Evolutionary conservation across 1,139 yeast genomes (phyloP), one percentile per base, ranked within the genome.

Genomic region (Suhomyces yuchorum): DNA sequence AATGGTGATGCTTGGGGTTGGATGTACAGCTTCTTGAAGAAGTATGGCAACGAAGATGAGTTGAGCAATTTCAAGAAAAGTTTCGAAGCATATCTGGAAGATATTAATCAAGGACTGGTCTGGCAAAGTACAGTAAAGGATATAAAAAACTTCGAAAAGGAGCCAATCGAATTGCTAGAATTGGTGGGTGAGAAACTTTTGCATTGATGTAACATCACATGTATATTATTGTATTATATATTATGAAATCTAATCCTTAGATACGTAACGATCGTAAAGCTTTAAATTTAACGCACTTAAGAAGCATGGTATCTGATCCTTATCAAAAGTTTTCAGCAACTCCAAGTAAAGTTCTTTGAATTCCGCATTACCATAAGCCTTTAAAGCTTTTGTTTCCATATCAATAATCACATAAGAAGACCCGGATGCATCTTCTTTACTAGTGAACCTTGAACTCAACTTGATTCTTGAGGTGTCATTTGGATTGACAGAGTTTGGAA

Each of bases 1-100:
- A 78, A 75, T 60, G 98, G 96, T 3, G 98, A 92, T 63, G 66
- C 77, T 4, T 91, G 96, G 90, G 80, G 81, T 0, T 86, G 92
- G 87, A 65, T 77, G 43, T 81, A 78, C 59, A 73, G 77, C 37
- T 82, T 65, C 49, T 47, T 54, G 30, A 43, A 47, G 7, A 63
- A 58, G 23, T 56, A 62, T 44, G 73, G 73, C 0, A 51, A 54
- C 1, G 46, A 49, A 0, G 58, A 59, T 3, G 74, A 68, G 14
- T 11, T 44, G 12, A 28, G 37, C 0, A 22, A 26, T 6, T 58
- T 69, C 28, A 51, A 66, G 17, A 47, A 56, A 3, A 54, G 62
- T 30, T 76, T 78, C 33, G 51, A 56, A 8, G 60, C 59, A 3
- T 36, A 42, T 2, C 62, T 50, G 36, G 80, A 77, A 3, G 78